Conservation (phyloP, 75 land plant species). For the Sequoiadendron giganteum region DNA sequence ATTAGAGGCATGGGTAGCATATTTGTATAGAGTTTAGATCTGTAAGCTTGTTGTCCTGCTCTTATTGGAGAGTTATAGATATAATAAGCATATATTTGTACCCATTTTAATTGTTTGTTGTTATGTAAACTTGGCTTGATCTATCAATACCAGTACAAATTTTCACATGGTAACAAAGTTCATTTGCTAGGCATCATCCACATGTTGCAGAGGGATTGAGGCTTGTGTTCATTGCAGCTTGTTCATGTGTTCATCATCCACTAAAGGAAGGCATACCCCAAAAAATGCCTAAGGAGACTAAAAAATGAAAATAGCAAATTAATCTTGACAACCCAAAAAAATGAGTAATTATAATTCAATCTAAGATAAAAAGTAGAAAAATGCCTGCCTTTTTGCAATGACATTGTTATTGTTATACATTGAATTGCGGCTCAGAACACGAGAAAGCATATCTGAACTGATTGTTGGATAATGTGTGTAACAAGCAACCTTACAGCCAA, state of each 20-base stretch:
- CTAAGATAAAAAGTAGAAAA: conserved; percentile 2
- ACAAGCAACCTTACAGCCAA: conserved; percentile 93
- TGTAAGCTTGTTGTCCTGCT: not conserved
- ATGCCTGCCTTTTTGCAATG: conserved; percentile 82
- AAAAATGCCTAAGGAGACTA: not conserved
- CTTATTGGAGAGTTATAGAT: not conserved
- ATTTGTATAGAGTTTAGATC: not conserved
- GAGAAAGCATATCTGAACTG: conserved; percentile 91
- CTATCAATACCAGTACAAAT: not conserved
- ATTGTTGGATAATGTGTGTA: conserved; percentile 99
- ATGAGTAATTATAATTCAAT: not conserved
- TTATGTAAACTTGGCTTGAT: not conserved
- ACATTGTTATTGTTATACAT: conserved; percentile 79
- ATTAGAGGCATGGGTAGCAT: not conserved
- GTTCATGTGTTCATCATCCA: not conserved
- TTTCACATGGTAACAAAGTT: not conserved
- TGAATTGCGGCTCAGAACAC: conserved; percentile 62
- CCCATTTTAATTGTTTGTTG: not conserved
- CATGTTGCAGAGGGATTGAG: not conserved
- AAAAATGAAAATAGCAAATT: not conserved
- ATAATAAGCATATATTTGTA: not conserved
- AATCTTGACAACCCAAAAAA: not conserved
- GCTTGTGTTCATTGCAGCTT: not conserved
- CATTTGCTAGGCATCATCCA: not conserved
- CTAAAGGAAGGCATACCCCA: not conserved